These are phyloP conservation scores for Tuber umbilicatum DNA, from an alignment of 495 filamentous ascomycete species.

Conservation along the genomic window DNA sequence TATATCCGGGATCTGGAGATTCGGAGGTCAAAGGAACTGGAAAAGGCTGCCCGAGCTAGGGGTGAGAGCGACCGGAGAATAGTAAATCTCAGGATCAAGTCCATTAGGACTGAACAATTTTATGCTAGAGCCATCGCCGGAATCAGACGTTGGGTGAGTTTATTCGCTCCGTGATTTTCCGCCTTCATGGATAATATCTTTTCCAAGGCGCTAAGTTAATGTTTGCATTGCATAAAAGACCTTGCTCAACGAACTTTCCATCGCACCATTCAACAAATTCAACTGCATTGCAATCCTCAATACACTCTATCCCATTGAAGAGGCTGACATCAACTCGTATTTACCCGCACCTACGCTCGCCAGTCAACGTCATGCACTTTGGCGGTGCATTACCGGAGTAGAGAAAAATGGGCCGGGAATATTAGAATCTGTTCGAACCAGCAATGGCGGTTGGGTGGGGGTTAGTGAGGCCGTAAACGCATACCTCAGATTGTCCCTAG, in stretches of 20 bases:
- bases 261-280: slow-evolving; percentile 58
- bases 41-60: slow-evolving; percentile 34
- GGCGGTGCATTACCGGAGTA: slow-evolving; percentile 58
- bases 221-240: slow-evolving; percentile 46
- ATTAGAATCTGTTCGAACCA: slow-evolving; percentile 53
- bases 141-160: slow-evolving; percentile 62
- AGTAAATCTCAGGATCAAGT: slow-evolving; percentile 25
- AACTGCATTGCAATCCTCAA: slow-evolving; percentile 72
- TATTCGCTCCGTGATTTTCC: slow-evolving; percentile 2
- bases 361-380: slow-evolving; percentile 59
- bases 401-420: slow-evolving; percentile 54
- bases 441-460: slow-evolving; percentile 54
- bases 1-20: slow-evolving; percentile 63
- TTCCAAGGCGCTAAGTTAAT: slow-evolving; percentile 14
- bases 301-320: slow-evolving; percentile 58
- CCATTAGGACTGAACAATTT: slow-evolving; percentile 52
- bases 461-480: slow-evolving; percentile 53
- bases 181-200: slow-evolving; percentile 27
- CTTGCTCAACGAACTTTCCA: slow-evolving; percentile 63
- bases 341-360: slow-evolving; percentile 52
- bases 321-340: slow-evolving; percentile 45
- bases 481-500: slow-evolving; percentile 51
- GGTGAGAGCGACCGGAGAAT: slow-evolving; percentile 38
- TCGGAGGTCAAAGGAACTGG: slow-evolving; percentile 58
- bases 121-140: slow-evolving; percentile 63